These are phyloP conservation scores for Flaveria floridana DNA, from an alignment of 140 eudicot species.

Conservation along the genomic window DNA sequence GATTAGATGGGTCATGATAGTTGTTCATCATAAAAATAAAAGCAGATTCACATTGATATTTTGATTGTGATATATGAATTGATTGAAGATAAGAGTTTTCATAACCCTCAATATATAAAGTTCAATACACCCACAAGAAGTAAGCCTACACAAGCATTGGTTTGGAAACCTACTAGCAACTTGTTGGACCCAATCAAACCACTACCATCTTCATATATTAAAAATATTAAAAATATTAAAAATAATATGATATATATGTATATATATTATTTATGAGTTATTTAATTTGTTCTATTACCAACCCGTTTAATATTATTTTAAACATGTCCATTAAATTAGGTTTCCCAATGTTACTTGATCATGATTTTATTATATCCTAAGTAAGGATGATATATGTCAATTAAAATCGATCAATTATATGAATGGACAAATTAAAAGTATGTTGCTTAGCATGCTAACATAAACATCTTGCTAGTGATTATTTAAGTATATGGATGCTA, in stretches of 20 bases:
- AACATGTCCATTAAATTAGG: background rate
- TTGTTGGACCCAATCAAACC: constrained; percentile 30
- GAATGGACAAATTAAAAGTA: no score
- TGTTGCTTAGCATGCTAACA: background rate
- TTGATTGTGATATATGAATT: constrained; percentile 30
- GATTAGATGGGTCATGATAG: constrained; percentile 50
- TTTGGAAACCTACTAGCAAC: constrained; percentile 31
- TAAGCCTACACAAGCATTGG: constrained; percentile 33
- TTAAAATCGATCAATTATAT: background rate
- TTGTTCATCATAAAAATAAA: constrained; percentile 35
- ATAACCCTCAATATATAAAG: constrained; percentile 30
- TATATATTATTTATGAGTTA: background rate
- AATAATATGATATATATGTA: background rate
- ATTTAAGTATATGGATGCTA: background rate
- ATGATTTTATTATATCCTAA: background rate
- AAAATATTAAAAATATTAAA: background rate
- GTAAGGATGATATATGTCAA: background rate
- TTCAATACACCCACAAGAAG: constrained; percentile 31
- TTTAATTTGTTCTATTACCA: no score
- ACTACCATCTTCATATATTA: constrained; percentile 19
- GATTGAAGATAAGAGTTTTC: constrained; percentile 37
- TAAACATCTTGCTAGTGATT: background rate
- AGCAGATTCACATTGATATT: constrained; percentile 32
- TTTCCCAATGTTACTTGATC: background rate
- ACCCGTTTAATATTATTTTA: background rate